These are phyloP conservation scores for Lablab purpureus DNA, from an alignment of 306 rosid species.

Conservation along the genomic window DNA sequence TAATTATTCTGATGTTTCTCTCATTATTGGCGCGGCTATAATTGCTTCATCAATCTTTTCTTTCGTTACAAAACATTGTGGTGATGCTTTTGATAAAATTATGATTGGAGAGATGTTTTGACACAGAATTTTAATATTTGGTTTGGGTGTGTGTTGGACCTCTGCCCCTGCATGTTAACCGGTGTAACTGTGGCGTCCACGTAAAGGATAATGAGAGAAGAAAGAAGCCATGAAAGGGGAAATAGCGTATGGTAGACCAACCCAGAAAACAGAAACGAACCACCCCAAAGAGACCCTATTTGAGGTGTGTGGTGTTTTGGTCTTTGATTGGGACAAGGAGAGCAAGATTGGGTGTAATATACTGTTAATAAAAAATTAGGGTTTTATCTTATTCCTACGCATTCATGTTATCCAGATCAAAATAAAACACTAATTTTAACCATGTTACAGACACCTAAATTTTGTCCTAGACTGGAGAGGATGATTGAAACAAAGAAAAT, in stretches of 20 bases:
- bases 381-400: background rate
- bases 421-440: too few relatives aligned
- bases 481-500: too few relatives aligned
- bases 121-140: background rate
- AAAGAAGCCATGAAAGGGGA: background rate
- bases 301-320: background rate
- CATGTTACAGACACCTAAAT: too few relatives aligned
- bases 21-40: background rate
- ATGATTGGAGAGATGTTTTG: background rate
- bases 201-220: conserved; percentile 2
- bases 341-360: background rate
- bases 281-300: background rate
- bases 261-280: background rate
- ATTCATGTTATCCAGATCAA: too few relatives aligned
- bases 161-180: background rate
- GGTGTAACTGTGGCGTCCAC: background rate
- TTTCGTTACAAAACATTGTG: background rate
- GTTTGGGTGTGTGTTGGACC: background rate
- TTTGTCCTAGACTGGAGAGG: too few relatives aligned
- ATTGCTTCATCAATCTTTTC: background rate
- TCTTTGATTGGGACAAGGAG: background rate
- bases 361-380: background rate
- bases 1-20: background rate
- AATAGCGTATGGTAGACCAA: background rate
- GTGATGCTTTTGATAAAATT: background rate